Evolutionary conservation across 1,139 yeast species (phyloP).

Genomic region (Lodderomyces oxycetoniae): DNA sequence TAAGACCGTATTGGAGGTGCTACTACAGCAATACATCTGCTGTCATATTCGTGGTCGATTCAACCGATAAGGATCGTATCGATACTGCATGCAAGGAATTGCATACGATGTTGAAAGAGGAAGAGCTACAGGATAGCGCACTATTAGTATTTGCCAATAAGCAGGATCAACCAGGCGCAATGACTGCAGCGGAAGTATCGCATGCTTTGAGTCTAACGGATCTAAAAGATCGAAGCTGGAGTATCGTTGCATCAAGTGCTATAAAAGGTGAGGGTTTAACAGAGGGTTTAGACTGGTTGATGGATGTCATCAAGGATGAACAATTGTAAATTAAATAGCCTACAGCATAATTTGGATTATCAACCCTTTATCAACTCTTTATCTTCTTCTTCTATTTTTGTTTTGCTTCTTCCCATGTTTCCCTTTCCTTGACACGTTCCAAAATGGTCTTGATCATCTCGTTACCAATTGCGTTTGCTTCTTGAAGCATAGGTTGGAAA

Average conservation of each 20-base stretch:
- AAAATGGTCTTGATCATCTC: conserved; percentile 90
- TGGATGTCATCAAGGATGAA: conserved; percentile 92
- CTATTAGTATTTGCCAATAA: conserved; percentile 93
- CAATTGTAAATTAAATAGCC: conserved; percentile 42
- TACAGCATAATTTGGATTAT: not conserved
- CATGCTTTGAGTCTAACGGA: conserved; percentile 82
- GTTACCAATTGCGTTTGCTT: conserved; percentile 87
- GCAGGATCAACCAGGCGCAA: conserved; percentile 95
- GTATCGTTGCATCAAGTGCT: conserved; percentile 95
- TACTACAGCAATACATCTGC: conserved; percentile 96
- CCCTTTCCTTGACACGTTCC: conserved; percentile 44
- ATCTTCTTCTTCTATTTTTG: not conserved
- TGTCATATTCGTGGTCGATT: conserved; percentile 92
- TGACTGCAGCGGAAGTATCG: conserved; percentile 91
- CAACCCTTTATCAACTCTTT: not conserved
- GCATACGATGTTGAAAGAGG: conserved; percentile 88
- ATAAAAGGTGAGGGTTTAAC: conserved; percentile 93
- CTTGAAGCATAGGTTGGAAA: conserved; percentile 81
- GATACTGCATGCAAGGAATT: conserved; percentile 84
- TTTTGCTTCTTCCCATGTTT: conserved; percentile 9
- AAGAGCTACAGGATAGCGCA: conserved; percentile 86
- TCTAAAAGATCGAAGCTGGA: conserved; percentile 95
- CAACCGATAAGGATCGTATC: conserved; percentile 92
- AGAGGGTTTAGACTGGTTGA: conserved; percentile 96
- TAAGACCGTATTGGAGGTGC: conserved; percentile 97